Conservation (phyloP, 2,329 filamentous ascomycete species). For the Verticillium longisporum region DNA sequence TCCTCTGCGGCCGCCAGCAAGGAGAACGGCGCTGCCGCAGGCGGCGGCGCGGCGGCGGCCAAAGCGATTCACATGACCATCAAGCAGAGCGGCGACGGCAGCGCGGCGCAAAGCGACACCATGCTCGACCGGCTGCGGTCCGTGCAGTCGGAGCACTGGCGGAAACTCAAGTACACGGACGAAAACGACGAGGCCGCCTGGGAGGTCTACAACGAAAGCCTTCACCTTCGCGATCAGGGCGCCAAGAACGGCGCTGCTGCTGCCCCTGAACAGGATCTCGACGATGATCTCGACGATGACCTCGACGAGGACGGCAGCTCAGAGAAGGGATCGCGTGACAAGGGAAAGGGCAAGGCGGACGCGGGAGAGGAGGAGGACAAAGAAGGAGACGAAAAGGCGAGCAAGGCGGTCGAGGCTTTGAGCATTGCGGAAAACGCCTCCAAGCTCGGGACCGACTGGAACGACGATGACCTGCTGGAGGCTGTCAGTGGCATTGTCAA, state of each 20-base stretch:
- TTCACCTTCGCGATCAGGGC: constrained; percentile 43
- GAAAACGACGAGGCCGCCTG: constrained; percentile 73
- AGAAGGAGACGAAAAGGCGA: constrained; percentile 1
- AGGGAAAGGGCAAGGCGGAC: constrained; percentile 17
- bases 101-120: constrained; percentile 58
- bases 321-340: background rate
- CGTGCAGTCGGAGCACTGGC: constrained; percentile 81
- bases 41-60: constrained; percentile 34
- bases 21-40: constrained; percentile 22
- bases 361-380: constrained; percentile 12
- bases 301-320: background rate
- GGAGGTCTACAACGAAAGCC: constrained; percentile 65
- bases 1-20: constrained; percentile 30
- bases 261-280: constrained; percentile 7
- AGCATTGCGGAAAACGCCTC: constrained; percentile 26
- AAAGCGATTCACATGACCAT: constrained; percentile 82
- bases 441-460: constrained; percentile 32
- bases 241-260: constrained; percentile 5
- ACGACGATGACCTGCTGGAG: constrained; percentile 35
- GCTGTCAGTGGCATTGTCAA: constrained; percentile 37
- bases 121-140: constrained; percentile 69
- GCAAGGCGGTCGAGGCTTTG: constrained; percentile 6
- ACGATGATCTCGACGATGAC: constrained; percentile 17
- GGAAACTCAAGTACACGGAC: constrained; percentile 70
- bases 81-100: constrained; percentile 66